Base-by-base conservation (phyloP, 352 stramenopile genomes). In the Phytophthora ohioensis region DNA sequence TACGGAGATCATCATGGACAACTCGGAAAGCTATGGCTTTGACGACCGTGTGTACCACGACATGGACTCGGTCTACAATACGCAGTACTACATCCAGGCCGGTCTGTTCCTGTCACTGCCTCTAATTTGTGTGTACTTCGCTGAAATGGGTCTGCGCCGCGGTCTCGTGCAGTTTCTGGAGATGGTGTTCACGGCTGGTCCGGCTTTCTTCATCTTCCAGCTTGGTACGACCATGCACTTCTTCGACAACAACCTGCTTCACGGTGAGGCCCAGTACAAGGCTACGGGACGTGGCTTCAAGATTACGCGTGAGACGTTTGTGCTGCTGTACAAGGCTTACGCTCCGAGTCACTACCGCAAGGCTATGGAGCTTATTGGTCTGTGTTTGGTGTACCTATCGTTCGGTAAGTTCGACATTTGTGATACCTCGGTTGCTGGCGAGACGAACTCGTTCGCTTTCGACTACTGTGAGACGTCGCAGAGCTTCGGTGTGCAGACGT, bases 151-250 rank as follows among this genome's bases (percentile, higher is more conserved):
- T 71, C 39, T 93, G 5, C 73, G 76, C 27, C 79, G 86, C 46
- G 87, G 86, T 47, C 72, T 95, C n/a, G 67, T 88, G 31, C 87
- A 91, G 34, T 80, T 94, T 38, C 52, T 93, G 32, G 85, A 93
- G 58, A 93, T 94, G 87, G 72, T 94, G 35, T 86, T 92, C 47
- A 94, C 87, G 30, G 68, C 62, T 27, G 87, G 87, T 30, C 87
- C 87, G 7, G 79, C 79, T 3, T 94, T 94, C 49, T 94, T 93
- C 66, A 84, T 93, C 10, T 94, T 94, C 67, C 84, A 92, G 66
- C 76, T 94, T 7, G 87, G 87, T 36, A 94, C 87, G 15, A 94
- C 84, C 2, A 93, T 93, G 85, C 87, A 94, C 75, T 94, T 92
- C 79, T 94, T 93, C 55, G 85, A 93, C 67, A 91, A 93, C 67